Conservation (phyloP, 192 early-diverging fungal species). For the Glomus cerebriforme region DNA sequence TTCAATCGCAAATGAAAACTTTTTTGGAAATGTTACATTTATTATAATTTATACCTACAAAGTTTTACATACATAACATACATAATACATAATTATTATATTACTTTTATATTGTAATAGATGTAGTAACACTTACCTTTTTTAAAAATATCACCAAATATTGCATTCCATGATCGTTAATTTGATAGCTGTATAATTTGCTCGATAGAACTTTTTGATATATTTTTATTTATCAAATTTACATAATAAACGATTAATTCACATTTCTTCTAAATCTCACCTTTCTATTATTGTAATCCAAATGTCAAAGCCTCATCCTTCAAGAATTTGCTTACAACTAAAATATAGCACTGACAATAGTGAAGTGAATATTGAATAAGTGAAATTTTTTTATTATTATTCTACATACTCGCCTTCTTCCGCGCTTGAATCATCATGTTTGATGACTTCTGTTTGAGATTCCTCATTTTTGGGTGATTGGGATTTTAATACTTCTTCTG, state of each 20-base stretch:
- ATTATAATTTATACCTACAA: too few relatives aligned
- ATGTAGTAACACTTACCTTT: too few relatives aligned
- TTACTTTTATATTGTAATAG: too few relatives aligned
- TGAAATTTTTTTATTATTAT: conserved; percentile 5
- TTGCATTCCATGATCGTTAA: neutral
- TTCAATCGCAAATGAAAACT: too few relatives aligned
- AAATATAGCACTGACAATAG: conserved; percentile 27
- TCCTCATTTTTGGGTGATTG: neutral
- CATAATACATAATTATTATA: too few relatives aligned
- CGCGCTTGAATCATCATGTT: conserved; percentile 32
- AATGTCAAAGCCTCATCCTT: conserved; percentile 11
- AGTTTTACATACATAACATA: too few relatives aligned
- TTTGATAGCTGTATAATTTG: neutral
- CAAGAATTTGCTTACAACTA: conserved; percentile 14
- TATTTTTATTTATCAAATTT: neutral
- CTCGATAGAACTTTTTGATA: neutral
- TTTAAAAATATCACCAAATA: neutral
- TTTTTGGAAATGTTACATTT: too few relatives aligned
- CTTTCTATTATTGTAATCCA: neutral
- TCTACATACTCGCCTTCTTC: conserved; percentile 36
- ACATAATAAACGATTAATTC: neutral
- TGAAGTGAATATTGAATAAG: conserved; percentile 16
- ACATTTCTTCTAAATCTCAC: conserved; percentile 13
- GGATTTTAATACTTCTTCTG: conserved; percentile 2
- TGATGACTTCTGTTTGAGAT: conserved; percentile 6